Evolutionary conservation across 2,329 filamentous ascomycete species (phyloP).

Genomic region (Furcasterigmium furcatum): DNA sequence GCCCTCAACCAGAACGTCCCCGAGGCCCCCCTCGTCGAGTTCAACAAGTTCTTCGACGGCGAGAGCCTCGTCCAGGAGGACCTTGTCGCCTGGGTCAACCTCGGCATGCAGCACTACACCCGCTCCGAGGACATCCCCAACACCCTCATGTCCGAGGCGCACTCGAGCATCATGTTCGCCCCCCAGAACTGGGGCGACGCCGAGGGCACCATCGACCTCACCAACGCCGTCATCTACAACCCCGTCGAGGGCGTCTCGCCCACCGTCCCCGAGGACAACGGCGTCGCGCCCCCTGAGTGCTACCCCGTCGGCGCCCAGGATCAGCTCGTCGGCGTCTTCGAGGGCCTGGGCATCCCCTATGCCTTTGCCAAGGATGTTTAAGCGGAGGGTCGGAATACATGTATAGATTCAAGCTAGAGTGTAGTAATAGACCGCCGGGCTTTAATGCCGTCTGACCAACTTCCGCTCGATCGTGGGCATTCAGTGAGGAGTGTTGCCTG

Average conservation of each 20-base stretch:
- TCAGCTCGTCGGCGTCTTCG: conserved; percentile 11
- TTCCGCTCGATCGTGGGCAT: no score
- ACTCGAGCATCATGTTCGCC: conserved; percentile 33
- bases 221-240: conserved; percentile 14
- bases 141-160: conserved; percentile 31
- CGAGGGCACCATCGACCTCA: conserved; percentile 10
- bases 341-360: conserved; percentile 2
- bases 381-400: background rate
- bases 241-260: conserved; percentile 3
- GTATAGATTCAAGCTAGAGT: no score
- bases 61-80: conserved; percentile 32
- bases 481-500: no score
- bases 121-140: conserved; percentile 31
- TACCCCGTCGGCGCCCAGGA: conserved; percentile 9
- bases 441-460: no score
- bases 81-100: conserved; percentile 45
- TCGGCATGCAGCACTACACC: conserved; percentile 49
- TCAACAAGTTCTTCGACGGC: conserved; percentile 38
- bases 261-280: conserved; percentile 10
- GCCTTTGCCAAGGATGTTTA: background rate
- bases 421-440: no score
- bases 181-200: conserved; percentile 29
- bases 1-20: conserved; percentile 34
- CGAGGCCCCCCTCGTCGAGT: conserved; percentile 39
- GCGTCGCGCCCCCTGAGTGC: conserved; percentile 10